Base-by-base conservation (phyloP, 108 stramenopile species). In the Fragilariopsis cylindrus region DNA sequence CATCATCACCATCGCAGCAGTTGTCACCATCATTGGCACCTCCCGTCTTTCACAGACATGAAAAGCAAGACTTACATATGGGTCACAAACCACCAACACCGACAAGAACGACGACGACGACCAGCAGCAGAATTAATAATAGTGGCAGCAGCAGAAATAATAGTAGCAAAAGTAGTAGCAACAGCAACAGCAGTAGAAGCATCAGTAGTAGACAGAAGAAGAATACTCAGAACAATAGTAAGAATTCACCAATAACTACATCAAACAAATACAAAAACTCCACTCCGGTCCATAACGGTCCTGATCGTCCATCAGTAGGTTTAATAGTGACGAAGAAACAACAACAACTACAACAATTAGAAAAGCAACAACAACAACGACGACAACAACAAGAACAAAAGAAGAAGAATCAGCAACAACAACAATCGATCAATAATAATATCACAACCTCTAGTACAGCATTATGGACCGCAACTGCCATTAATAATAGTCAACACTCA, bases 11-110 rank as follows among this genome's bases (percentile, higher is more conserved):
- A 30, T 30, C 30, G 30, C 30, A 30, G 30, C 30, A 30, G 30
- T 30, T 30, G 21, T 21, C 21, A 30, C 30, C 30, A 30, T 30
- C 30, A 30, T 56, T 56, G 5, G 49, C 76, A 47, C 76, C 76
- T 65, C 65, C 65, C 39, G 74, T 75, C 42, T 75, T 75, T 42
- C 2, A 54, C 65, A 75, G 67, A 39, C 64, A 75, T 48, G 48
- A 13, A 56, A 16, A 21, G 19, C 46, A 73, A 15, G 65, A 75
- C 18, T 49, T 75, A 18, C 74, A 65, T 41, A 75, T 68, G 60
- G 76, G 69, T 5, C 74, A 75, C 67, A 68, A 75, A 54, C 54
- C 55, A 65, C 48, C 44, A 48, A 13, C 68, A 48, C 15, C 9
- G 2, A 67, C 39, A 9, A 1, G 42, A 41, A 11, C 44, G 47